Evolutionary conservation across 176 grass and related monocot genomes (phyloP).

Genomic region (Oropetium thomaeum): DNA sequence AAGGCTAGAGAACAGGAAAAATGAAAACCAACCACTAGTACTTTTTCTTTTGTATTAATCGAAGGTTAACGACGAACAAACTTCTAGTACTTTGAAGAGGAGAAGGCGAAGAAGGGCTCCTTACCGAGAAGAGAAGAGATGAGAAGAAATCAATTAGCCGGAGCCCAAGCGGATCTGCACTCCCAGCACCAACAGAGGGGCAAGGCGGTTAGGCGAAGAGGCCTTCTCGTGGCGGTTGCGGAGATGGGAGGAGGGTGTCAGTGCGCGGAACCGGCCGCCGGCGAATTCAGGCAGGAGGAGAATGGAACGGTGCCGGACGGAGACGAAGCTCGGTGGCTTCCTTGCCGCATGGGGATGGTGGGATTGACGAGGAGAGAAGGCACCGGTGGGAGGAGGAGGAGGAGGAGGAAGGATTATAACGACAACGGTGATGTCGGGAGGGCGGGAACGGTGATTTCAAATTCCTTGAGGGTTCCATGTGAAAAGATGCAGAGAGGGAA

Average conservation of each 20-base stretch:
- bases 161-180: constrained; percentile 20
- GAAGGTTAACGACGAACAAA: not conserved
- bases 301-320: not conserved
- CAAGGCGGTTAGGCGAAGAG: not conserved
- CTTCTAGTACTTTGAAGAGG: not conserved
- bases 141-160: not conserved
- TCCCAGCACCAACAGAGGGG: not conserved
- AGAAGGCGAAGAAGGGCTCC: not conserved
- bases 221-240: not conserved
- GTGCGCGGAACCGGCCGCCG: not conserved
- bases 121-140: not conserved
- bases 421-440: not conserved
- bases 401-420: not conserved
- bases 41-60: too few species aligned
- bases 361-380: constrained; percentile 6
- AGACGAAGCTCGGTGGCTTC: not conserved
- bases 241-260: not conserved
- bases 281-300: not conserved
- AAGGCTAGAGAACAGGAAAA: not conserved
- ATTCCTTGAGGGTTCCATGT: not conserved
- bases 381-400: not conserved
- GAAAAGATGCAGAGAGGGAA: not conserved
- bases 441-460: not conserved
- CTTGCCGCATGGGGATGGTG: too few species aligned
- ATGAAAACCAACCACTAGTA: not conserved